Evolutionary conservation across 2,329 filamentous ascomycete genomes (phyloP).

Genomic region (Metarhizium anisopliae): DNA sequence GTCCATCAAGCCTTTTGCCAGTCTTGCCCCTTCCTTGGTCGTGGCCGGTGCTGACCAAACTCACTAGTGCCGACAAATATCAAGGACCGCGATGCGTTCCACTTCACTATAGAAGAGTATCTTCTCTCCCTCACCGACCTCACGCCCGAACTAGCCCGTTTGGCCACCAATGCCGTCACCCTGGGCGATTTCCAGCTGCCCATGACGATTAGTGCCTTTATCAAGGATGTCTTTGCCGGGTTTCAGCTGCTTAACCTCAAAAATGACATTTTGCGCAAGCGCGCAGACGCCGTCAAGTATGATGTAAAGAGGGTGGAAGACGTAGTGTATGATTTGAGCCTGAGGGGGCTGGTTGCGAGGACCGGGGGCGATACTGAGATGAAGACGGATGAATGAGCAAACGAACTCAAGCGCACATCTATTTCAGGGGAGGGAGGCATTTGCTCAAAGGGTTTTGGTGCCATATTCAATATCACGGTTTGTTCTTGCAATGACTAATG

Average conservation of each 20-base stretch:
- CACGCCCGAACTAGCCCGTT: constrained; percentile 80
- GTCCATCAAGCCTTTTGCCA: background rate
- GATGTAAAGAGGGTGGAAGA: constrained; percentile 97
- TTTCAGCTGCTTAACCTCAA: constrained; percentile 97
- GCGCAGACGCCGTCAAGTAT: constrained; percentile 93
- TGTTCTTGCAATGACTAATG: background rate
- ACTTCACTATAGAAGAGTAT: constrained; percentile 96
- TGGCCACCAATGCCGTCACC: constrained; percentile 87
- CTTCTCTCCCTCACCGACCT: constrained; percentile 79
- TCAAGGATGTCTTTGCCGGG: constrained; percentile 90
- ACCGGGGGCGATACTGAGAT: constrained; percentile 27
- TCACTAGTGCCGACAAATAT: constrained; percentile 75
- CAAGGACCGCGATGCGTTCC: constrained; percentile 83
- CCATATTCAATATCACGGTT: no score
- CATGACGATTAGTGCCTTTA: constrained; percentile 78
- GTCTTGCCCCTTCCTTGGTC: background rate
- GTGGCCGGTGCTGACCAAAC: background rate
- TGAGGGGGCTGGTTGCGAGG: constrained; percentile 69
- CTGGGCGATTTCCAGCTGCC: constrained; percentile 81
- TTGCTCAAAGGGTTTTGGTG: no score
- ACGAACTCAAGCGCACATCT: background rate
- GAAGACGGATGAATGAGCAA: constrained; percentile 22
- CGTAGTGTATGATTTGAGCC: constrained; percentile 88
- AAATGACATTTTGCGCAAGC: constrained; percentile 82
- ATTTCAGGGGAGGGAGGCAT: no score